Conservation (phyloP, 176 grass and related monocot genomes). For the Aegilops longissima region DNA sequence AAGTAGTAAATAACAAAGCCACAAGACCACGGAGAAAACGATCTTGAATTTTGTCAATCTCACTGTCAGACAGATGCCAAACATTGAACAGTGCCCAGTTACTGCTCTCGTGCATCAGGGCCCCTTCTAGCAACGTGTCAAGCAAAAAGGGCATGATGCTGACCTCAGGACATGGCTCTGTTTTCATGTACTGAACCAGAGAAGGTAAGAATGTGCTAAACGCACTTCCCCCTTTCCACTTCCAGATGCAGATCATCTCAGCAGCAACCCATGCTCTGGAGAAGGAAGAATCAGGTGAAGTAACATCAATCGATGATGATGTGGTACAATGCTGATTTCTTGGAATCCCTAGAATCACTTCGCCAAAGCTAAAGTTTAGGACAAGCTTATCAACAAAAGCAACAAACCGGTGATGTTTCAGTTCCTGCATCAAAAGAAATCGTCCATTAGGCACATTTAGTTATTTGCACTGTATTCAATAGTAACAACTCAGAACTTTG, state of each 20-base stretch:
- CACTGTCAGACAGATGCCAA: constrained; percentile 59
- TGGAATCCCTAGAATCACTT: constrained; percentile 71
- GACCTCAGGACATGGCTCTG: constrained; percentile 34
- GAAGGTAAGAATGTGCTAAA: constrained; percentile 67
- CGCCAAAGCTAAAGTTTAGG: constrained; percentile 63
- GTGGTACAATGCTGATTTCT: constrained; percentile 26
- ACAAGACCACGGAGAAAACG: constrained; percentile 72
- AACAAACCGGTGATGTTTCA: constrained; percentile 60
- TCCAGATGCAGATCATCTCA: constrained; percentile 87
- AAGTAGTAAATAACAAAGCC: constrained; percentile 55
- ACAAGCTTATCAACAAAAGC: constrained; percentile 76
- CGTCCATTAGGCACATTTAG: neutral
- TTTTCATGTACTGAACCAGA: constrained; percentile 63
- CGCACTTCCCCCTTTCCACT: constrained; percentile 59
- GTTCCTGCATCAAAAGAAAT: constrained; percentile 49
- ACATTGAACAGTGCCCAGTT: constrained; percentile 77
- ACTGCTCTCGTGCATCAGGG: constrained; percentile 52
- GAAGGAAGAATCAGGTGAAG: constrained; percentile 25
- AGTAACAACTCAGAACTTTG: neutral
- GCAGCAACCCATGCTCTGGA: constrained; percentile 82
- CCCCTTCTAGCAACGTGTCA: constrained; percentile 60
- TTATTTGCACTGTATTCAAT: neutral
- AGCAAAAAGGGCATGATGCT: constrained; percentile 46
- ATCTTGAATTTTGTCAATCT: constrained; percentile 70
- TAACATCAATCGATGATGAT: constrained; percentile 16